These are phyloP conservation scores for Podospora conica DNA, from an alignment of 495 filamentous ascomycete genomes.

Conservation along the genomic window DNA sequence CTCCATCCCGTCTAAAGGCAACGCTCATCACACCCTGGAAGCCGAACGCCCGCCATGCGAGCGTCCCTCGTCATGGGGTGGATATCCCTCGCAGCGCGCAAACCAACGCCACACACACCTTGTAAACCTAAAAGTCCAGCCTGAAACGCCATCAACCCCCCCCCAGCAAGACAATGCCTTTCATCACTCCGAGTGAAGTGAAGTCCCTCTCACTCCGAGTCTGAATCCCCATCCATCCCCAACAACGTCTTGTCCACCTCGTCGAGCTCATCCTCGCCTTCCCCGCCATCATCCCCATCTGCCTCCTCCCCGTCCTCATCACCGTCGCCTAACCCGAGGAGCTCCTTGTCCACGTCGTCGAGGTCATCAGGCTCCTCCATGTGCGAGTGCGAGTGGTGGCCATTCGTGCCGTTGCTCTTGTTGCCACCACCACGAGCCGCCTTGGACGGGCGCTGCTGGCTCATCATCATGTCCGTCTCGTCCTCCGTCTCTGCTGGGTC, in stretches of 20 bases:
- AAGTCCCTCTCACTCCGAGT: conserved; percentile 40
- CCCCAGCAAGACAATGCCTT: too few relatives aligned
- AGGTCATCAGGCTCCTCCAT: conserved; percentile 46
- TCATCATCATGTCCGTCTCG: conserved; percentile 22
- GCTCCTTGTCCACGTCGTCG: conserved; percentile 47
- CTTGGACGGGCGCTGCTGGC: neutral
- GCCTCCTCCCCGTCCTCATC: conserved; percentile 27
- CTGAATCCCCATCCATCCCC: conserved; percentile 39
- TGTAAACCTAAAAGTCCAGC: neutral
- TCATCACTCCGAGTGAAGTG: too few relatives aligned
- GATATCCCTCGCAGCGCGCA: neutral
- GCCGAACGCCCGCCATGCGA: neutral
- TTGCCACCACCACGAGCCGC: conserved; percentile 1
- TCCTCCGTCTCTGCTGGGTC: conserved; percentile 33
- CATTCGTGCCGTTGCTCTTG: conserved; percentile 15
- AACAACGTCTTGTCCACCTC: conserved; percentile 47
- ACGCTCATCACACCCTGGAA: neutral
- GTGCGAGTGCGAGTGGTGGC: conserved; percentile 24
- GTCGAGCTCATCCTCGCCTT: conserved; percentile 47
- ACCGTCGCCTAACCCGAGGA: conserved; percentile 41
- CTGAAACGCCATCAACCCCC: neutral
- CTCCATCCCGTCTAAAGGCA: neutral
- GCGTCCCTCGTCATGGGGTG: neutral
- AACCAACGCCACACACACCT: neutral
- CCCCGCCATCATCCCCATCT: conserved; percentile 39